Conservation (phyloP, 176 grass and related monocot genomes). For the Saccharum officinarum region DNA sequence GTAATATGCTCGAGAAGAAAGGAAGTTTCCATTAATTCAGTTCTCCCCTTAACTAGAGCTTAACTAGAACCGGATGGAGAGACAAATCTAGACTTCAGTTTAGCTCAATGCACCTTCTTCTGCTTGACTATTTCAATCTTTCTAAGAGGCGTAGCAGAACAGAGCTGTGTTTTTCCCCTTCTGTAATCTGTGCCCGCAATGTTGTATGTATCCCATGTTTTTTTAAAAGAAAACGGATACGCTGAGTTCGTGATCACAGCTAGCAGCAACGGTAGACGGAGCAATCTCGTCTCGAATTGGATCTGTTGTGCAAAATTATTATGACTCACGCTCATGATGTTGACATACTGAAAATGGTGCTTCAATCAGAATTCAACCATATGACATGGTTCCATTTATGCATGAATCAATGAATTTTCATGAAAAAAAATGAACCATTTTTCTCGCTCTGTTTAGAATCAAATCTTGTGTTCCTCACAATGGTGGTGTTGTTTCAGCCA, state of each 20-base stretch:
- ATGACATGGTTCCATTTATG: neutral
- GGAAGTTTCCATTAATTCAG: constrained; percentile 29
- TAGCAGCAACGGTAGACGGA: neutral
- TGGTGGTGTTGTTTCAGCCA: neutral
- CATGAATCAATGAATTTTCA: neutral
- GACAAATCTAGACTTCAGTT: neutral
- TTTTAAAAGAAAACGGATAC: neutral
- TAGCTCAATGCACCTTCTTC: neutral
- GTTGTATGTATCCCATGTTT: too few species aligned
- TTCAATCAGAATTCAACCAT: neutral
- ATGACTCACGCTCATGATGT: neutral
- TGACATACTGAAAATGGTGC: neutral
- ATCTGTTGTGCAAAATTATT: neutral
- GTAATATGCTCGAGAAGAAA: neutral
- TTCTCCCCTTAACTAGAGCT: neutral
- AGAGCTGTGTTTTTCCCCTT: neutral
- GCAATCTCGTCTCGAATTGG: neutral
- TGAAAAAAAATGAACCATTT: neutral
- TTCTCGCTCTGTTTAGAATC: neutral
- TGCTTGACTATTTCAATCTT: too few species aligned
- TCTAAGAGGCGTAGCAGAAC: neutral
- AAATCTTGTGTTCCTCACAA: neutral
- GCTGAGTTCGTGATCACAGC: neutral
- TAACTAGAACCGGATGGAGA: neutral
- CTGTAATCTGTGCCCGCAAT: too few species aligned